Base-by-base conservation (phyloP, 2,329 filamentous ascomycete genomes). In the Penicillium paneum region DNA sequence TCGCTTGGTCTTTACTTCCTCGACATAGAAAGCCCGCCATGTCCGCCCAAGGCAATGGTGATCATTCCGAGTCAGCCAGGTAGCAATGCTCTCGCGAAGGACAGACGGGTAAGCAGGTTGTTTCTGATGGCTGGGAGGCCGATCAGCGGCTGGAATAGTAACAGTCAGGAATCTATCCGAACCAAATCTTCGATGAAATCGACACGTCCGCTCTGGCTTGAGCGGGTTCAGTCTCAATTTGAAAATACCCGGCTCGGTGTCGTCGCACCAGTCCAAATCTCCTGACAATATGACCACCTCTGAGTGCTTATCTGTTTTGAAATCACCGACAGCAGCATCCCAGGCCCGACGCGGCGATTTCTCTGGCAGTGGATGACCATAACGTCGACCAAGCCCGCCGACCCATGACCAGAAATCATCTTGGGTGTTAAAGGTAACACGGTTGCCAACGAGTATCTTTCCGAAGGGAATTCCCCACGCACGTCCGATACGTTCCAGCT, bases 121-220 rank as follows among this genome's bases (percentile, higher is more conserved):
- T 41, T 44, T 70, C 31, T 65, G 58, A 59, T 69, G 60, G 1
- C 5, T 21, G 6, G 68, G 71, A 15, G 68, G 66, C 13, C 60
- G 64, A 40, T 67, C 49, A 10, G 69, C 62, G 12, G 65, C 64
- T 5, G 71, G 74, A 3, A 76, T 59, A 1, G 67, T 72, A 13
- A 80, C 45, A 28, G 73, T 71, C 13, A 78, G 61, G 53, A 79
- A 79, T 29, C 77, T 67, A 64, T 79, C 76, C 5, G 72, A 72
- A 5, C 77, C 78, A 59, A 77, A 79, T 29, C 74, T 71, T 19
- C 78, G 70, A 45, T 74, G 69, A 32, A 80, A 74, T 1, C 78
- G 75, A 64, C 75, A 77, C 11, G 74, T 72, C 45, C 67, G 52
- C 19, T 79, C 77, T 5, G 70, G 57, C 46, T 73, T 75, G 1